Conservation (phyloP, 108 stramenopile species). For the Schizochytrium sp. region DNA sequence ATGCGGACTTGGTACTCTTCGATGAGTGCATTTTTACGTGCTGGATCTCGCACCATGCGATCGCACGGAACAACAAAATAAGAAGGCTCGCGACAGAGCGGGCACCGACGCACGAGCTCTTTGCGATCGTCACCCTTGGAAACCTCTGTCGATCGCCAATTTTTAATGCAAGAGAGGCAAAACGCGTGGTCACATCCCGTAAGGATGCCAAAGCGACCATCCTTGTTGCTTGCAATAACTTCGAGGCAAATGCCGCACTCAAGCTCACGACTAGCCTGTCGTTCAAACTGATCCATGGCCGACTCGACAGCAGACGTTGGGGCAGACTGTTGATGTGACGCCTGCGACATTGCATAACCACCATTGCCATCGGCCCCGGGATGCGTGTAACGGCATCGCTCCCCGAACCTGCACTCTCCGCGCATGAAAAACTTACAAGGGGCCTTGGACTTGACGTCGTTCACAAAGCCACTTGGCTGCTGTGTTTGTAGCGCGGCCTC, state of each 20-base stretch:
- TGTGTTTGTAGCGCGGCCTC: not conserved
- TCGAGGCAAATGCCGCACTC: constrained; percentile 8
- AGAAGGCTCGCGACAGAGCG: constrained; percentile 9
- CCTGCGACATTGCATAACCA: too few relatives aligned
- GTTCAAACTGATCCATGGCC: not conserved
- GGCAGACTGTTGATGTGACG: too few relatives aligned
- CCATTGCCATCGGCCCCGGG: not conserved
- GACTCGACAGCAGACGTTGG: not conserved
- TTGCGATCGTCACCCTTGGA: not conserved
- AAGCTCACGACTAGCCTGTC: not conserved
- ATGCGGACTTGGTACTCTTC: not conserved
- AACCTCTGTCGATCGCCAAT: not conserved
- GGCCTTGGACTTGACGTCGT: not conserved
- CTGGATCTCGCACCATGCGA: constrained; percentile 3
- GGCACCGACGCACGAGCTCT: constrained; percentile 10
- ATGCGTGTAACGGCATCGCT: not conserved
- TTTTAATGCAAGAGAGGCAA: constrained; percentile 16
- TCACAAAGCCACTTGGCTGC: not conserved
- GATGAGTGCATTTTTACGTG: not conserved
- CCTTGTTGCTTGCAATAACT: not conserved
- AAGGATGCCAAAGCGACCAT: constrained; percentile 11
- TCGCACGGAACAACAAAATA: constrained; percentile 1
- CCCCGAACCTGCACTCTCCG: not conserved
- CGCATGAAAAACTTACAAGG: not conserved
- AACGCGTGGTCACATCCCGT: constrained; percentile 23